phyloP scores from a whole-genome alignment of 495 filamentous ascomycete genomes.

The Talaromyces trachyspermus region DNA sequence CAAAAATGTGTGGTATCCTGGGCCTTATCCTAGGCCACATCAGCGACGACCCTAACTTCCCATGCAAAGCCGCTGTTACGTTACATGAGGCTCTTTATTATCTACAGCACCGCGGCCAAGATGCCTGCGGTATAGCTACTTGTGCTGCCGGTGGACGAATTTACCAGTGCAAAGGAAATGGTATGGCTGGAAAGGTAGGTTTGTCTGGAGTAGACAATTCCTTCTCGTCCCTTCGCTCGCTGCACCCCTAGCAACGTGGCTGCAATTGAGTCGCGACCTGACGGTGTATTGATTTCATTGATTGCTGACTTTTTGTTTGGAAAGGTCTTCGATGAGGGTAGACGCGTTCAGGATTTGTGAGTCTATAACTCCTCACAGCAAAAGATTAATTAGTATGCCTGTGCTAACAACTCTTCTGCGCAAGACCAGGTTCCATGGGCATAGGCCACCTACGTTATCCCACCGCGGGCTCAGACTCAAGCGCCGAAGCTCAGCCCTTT shows the following conservation, averaged over 20 bases:
- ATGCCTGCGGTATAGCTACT: constrained; percentile 81
- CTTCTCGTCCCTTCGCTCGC: too few species aligned
- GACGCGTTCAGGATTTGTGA: constrained; percentile 9
- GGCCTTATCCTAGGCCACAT: constrained; percentile 70
- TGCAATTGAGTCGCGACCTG: too few species aligned
- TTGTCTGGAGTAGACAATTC: not conserved
- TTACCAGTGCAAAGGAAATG: constrained; percentile 87
- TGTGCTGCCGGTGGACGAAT: constrained; percentile 73
- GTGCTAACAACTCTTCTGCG: too few species aligned
- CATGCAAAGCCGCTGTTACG: constrained; percentile 55
- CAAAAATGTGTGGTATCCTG: constrained; percentile 78
- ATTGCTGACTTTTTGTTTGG: not conserved
- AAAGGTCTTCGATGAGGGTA: constrained; percentile 8
- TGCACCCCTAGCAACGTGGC: too few species aligned
- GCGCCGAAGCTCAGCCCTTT: constrained; percentile 59
- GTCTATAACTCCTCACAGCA: constrained; percentile 20
- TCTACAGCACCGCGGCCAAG: constrained; percentile 78
- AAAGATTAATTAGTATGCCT: too few species aligned
- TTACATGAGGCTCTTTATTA: constrained; percentile 87
- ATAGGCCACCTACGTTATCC: constrained; percentile 86
- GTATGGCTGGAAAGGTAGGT: constrained; percentile 77
- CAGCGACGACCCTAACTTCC: constrained; percentile 33
- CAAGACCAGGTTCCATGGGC: constrained; percentile 87
- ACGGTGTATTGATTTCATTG: not conserved
- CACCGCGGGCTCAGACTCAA: constrained; percentile 77